Percentiles rank a stretch among this genome's conserved stretches.
These are phyloP conservation scores for Podosphaera aphanis DNA, from an alignment of 2,329 filamentous ascomycete species.

Conservation along the genomic window DNA sequence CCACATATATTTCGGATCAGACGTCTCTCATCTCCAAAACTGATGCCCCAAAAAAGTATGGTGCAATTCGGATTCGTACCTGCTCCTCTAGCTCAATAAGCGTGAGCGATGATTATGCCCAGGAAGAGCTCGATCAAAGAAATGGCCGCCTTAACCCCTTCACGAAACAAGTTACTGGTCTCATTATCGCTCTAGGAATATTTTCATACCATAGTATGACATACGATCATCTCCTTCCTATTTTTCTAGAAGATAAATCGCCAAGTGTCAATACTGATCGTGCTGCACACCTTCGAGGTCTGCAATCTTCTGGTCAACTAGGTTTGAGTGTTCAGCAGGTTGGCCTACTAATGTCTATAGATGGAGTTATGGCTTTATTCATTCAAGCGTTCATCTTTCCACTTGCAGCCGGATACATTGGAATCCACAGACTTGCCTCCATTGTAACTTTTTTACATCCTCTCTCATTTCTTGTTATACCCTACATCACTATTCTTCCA, in stretches of 20 bases:
- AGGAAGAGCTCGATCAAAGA: constrained; percentile 14
- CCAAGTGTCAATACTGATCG: neutral
- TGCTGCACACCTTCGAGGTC: neutral
- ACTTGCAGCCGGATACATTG: constrained; percentile 30
- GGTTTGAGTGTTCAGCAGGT: constrained; percentile 38
- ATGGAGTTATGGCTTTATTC: constrained; percentile 33
- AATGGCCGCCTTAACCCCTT: constrained; percentile 22
- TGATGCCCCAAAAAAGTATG: constrained; percentile 24
- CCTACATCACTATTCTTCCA: constrained; percentile 31
- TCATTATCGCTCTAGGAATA: constrained; percentile 63
- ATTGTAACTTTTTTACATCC: constrained; percentile 35
- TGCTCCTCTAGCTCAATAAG: constrained; percentile 45
- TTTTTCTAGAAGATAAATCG: constrained; percentile 66
- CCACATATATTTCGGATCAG: constrained; percentile 19
- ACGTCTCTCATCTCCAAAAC: constrained; percentile 56
- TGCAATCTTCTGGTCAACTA: constrained; percentile 30
- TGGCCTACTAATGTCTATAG: constrained; percentile 34
- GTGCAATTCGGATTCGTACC: neutral
- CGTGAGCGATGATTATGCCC: constrained; percentile 12
- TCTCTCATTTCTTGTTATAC: constrained; percentile 34
- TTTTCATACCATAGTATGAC: constrained; percentile 94
- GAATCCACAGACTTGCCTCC: constrained; percentile 34
- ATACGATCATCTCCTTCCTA: constrained; percentile 75
- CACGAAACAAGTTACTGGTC: constrained; percentile 42
- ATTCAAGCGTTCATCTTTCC: constrained; percentile 39